Evolutionary conservation across 176 grass and related monocot genomes (phyloP).

Genomic region (Dactylis glomerata): DNA sequence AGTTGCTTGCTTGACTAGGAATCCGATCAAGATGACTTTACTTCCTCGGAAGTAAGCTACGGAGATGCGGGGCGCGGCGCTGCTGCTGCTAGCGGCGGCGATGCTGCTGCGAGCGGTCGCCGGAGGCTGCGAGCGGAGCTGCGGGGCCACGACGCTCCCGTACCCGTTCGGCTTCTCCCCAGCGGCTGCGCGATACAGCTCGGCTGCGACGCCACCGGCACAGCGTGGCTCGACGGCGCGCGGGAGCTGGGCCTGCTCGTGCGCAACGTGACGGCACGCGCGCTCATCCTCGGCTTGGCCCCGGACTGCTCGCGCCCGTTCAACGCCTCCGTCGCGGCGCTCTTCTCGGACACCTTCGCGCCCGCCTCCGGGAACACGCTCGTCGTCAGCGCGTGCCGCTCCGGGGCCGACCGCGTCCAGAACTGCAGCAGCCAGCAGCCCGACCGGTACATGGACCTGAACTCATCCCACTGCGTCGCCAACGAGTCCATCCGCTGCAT

Average conservation of each 20-base stretch:
- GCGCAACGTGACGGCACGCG: conserved; percentile 37
- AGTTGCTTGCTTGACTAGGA: background rate
- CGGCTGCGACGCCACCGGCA: conserved; percentile 14
- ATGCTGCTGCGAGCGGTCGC: conserved; percentile 24
- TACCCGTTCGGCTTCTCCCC: conserved; percentile 61
- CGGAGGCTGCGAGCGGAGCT: conserved; percentile 17
- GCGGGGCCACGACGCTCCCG: conserved; percentile 3
- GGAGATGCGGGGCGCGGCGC: background rate
- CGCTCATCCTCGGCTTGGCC: background rate
- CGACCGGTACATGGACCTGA: background rate
- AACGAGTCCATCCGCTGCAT: conserved; percentile 22
- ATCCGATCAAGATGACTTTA: background rate
- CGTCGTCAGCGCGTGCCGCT: conserved; percentile 7
- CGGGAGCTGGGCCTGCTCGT: conserved; percentile 16
- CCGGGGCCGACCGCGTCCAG: background rate
- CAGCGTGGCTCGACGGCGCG: background rate
- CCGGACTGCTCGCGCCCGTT: conserved; percentile 25
- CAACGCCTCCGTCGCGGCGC: background rate
- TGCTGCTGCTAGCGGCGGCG: background rate
- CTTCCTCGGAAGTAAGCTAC: background rate
- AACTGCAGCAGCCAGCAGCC: conserved; percentile 32
- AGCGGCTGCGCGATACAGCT: conserved; percentile 24
- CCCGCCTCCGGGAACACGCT: background rate
- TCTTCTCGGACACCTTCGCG: conserved; percentile 17
- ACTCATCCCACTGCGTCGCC: background rate